Evolutionary conservation across 2,329 filamentous ascomycete genomes (phyloP).

Genomic region (Penicillium sp.): DNA sequence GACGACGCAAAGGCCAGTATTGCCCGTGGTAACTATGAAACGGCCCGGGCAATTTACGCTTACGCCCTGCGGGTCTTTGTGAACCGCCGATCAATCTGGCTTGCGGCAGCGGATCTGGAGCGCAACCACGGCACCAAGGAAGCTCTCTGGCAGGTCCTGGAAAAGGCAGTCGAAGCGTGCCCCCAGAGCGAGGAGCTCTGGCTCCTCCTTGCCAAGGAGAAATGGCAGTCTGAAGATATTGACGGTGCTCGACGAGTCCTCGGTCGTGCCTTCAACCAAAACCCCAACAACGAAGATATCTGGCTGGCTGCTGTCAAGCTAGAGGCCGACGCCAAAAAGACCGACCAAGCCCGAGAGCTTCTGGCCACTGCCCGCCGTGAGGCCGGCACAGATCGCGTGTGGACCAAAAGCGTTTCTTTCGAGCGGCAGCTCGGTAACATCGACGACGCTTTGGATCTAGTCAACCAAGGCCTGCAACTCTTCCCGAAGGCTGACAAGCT

Average conservation of each 20-base stretch:
- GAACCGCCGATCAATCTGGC: slow-evolving; percentile 83
- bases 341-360: slow-evolving; percentile 76
- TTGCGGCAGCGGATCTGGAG: slow-evolving; percentile 87
- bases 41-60: slow-evolving; percentile 88
- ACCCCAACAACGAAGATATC: slow-evolving; percentile 96
- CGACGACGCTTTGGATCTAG: slow-evolving; percentile 81
- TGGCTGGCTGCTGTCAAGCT: slow-evolving; percentile 96
- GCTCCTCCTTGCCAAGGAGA: slow-evolving; percentile 95
- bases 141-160: slow-evolving; percentile 77
- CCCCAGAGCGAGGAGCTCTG: slow-evolving; percentile 88
- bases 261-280: slow-evolving; percentile 87
- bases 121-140: slow-evolving; percentile 83
- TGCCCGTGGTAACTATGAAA: slow-evolving; percentile 79
- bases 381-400: slow-evolving; percentile 92
- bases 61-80: slow-evolving; percentile 88
- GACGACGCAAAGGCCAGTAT: slow-evolving; percentile 86
- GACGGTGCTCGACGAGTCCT: slow-evolving; percentile 84
- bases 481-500: slow-evolving; percentile 86
- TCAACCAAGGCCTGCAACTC: slow-evolving; percentile 78
- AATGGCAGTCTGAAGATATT: slow-evolving; percentile 83
- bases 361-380: slow-evolving; percentile 80
- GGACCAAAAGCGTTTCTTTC: slow-evolving; percentile 93
- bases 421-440: slow-evolving; percentile 79
- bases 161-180: slow-evolving; percentile 91
- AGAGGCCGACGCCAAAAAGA: slow-evolving; percentile 84